A percentile compares a stretch with the other conserved stretches of the same genome.
Conservation (phyloP, 2,329 filamentous ascomycete genomes). For the Ceratocystis huliohia region DNA sequence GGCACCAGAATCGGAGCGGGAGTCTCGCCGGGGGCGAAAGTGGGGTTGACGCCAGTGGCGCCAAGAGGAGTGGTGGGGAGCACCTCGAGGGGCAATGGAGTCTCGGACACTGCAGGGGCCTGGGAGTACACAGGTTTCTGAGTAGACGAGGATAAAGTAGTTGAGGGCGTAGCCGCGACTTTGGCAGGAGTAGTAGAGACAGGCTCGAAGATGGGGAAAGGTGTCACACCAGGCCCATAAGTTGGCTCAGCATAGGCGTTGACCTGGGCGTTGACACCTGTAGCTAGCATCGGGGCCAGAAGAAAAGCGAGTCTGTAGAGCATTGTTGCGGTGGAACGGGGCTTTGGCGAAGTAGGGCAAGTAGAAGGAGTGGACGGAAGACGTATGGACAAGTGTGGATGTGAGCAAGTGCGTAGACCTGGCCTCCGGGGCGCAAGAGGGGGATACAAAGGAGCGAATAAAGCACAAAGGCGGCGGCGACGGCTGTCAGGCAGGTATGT, state of each 20-base stretch:
- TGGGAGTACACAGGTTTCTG: conserved; percentile 4
- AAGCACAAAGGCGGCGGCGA: not conserved
- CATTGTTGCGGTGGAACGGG: conserved; percentile 1
- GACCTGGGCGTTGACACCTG: conserved; percentile 6
- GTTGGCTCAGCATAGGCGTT: conserved; percentile 13
- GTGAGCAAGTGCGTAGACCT: not conserved
- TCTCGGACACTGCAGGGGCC: not conserved
- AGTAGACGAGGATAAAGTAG: not conserved
- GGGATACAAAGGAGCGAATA: not conserved
- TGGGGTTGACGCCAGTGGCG: conserved; percentile 5
- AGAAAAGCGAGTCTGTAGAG: conserved; percentile 11
- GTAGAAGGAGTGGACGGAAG: not conserved
- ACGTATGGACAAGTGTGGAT: not conserved
- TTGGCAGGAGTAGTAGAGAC: conserved; percentile 8
- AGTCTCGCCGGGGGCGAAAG: conserved; percentile 12
- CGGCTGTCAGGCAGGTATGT: not conserved
- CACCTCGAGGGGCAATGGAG: not conserved
- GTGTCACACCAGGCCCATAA: conserved; percentile 14
- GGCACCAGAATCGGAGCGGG: conserved; percentile 16
- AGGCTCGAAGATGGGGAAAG: conserved; percentile 19
- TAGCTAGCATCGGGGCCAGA: conserved; percentile 12
- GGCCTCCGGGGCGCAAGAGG: conserved; percentile 3
- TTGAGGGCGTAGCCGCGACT: not conserved
- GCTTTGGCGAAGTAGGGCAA: not conserved
- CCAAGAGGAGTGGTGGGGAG: not conserved